Conservation (phyloP, 768 basidiomycete species). For the Auricularia sp. region DNA sequence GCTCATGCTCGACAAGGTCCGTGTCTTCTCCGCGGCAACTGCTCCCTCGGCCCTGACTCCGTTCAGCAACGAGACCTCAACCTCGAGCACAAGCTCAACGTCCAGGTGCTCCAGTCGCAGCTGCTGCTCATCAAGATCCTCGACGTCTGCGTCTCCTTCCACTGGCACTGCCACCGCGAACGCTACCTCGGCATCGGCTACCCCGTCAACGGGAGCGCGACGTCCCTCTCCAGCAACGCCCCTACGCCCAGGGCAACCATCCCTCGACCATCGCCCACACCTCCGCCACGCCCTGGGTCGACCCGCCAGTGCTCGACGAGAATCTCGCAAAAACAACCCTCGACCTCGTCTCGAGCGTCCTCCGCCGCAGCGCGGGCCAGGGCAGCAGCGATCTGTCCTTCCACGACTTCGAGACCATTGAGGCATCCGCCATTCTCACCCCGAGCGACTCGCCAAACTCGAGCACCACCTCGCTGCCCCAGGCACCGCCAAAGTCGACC, state of each 20-base stretch:
- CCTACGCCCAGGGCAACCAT: conserved; percentile 14
- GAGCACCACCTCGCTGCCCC: not conserved
- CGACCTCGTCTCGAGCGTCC: conserved; percentile 71
- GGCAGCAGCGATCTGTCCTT: conserved; percentile 52
- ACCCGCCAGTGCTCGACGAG: conserved; percentile 70
- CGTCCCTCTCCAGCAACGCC: conserved; percentile 23
- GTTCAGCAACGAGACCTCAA: conserved; percentile 42
- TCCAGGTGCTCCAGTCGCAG: conserved; percentile 81
- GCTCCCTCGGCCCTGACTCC: conserved; percentile 3
- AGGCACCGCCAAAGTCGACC: not conserved
- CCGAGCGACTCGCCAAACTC: not conserved
- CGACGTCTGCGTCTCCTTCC: conserved; percentile 63
- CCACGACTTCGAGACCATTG: conserved; percentile 59
- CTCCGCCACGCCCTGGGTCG: conserved; percentile 34
- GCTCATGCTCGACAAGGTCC: conserved; percentile 67
- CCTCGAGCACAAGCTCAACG: conserved; percentile 33
- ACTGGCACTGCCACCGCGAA: conserved; percentile 51
- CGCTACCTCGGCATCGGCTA: conserved; percentile 8
- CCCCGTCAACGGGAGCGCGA: not conserved
- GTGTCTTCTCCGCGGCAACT: conserved; percentile 11
- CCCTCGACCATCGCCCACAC: not conserved
- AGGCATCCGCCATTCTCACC: conserved; percentile 13
- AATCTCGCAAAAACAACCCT: conserved; percentile 70
- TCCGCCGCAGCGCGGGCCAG: conserved; percentile 57
- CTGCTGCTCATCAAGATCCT: conserved; percentile 78